A percentile compares a stretch with the other conserved stretches of the same genome.
Conservation (phyloP, 768 basidiomycete genomes). For the Psilocybe tampanensis region DNA sequence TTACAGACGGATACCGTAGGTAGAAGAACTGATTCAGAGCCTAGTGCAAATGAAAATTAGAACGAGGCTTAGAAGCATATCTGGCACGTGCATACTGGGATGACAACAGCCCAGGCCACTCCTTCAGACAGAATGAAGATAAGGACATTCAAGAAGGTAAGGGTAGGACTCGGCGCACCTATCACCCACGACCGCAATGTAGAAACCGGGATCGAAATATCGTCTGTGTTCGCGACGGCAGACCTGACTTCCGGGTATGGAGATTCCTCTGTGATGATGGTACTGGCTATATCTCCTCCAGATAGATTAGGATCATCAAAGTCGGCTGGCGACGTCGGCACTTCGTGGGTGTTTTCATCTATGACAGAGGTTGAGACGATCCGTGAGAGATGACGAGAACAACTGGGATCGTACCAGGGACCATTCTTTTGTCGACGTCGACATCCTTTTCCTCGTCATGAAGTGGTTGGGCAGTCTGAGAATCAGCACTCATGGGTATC, state of each 20-base stretch:
- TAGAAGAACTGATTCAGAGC: conserved; percentile 53
- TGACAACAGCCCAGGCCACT: not conserved
- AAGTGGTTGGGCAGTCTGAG: not conserved
- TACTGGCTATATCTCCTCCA: not conserved
- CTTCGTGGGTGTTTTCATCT: not conserved
- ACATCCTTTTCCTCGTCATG: not conserved
- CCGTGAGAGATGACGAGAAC: no score
- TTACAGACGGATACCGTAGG: conserved; percentile 47
- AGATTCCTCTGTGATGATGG: conserved; percentile 1
- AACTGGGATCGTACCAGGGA: not conserved
- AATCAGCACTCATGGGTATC: not conserved
- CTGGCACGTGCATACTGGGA: not conserved
- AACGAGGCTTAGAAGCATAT: conserved; percentile 19
- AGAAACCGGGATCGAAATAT: conserved; percentile 53
- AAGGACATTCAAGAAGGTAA: not conserved
- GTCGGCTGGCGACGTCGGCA: no score
- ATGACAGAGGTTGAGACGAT: no score
- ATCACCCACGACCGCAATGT: conserved; percentile 53
- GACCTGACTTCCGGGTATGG: conserved; percentile 76
- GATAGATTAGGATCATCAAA: not conserved
- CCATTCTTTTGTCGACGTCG: not conserved
- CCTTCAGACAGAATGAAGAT: not conserved
- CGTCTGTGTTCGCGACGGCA: conserved; percentile 64
- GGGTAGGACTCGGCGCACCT: conserved; percentile 26
- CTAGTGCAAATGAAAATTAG: conserved; percentile 43